Evolutionary conservation across 2,329 filamentous ascomycete species (phyloP), one percentile per base, ranked within the genome.

Genomic region (Alternaria novae-zelandiae): DNA sequence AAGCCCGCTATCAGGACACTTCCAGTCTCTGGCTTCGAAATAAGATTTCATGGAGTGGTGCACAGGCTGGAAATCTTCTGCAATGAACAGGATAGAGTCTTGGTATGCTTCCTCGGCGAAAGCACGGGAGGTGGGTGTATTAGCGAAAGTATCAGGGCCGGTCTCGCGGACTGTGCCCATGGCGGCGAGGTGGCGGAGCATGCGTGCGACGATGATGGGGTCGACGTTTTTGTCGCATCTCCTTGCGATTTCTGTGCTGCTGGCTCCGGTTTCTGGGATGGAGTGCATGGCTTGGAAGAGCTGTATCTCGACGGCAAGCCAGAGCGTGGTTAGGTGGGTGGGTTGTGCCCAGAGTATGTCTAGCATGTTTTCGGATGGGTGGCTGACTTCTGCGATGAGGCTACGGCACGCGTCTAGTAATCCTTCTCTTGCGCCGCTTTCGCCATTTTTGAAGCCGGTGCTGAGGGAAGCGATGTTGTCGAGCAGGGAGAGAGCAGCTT

Each of bases 181-280:
- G 54, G 73, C 71, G 8, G 72, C 68, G n/a, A 75, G 68, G 61
- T 75, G 73, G 10, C 72, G 70, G 9, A 75, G 66, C 70, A 75
- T 72, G 54, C 72, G 70, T 5, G 64, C 71, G 13, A 74, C 69
- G 12, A 74, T 60, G n/a, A 71, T 47, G 1, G 68, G 61, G 25
- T 72, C 70, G 7, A 67, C 61, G 5, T 68, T 44, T 12, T 63
- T 60, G 30, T 57, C 28, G 57, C 70, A n/a, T n/a, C n/a, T n/a
- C n/a, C n/a, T n/a, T n/a, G n/a, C n/a, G n/a, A n/a, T n/a, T n/a
- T n/a, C n/a, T n/a, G n/a, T n/a, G n/a, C 63, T 55, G 44, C 45
- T 51, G 9, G 66, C 63, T 20, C 72, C 72, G 1, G 56, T 43
- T 0, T 61, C 50, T 2, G 67, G 65, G 2, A 66, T 46, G 1